phyloP scores from a whole-genome alignment of 169 alveolate genomes.

The Eimeria acervulina region DNA sequence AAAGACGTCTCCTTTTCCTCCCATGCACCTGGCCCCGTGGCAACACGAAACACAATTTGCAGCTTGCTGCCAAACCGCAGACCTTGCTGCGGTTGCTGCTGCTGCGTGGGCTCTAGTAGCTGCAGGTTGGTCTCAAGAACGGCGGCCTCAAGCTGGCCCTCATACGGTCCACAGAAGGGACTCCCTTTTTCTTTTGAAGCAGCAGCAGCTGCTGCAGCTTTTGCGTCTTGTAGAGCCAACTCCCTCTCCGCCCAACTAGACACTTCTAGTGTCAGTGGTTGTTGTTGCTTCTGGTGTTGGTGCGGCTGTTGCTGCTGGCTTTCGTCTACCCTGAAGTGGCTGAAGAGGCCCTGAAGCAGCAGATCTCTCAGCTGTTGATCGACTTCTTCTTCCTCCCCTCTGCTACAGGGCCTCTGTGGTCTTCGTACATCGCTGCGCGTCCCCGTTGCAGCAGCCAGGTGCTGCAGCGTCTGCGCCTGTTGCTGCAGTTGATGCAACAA shows the following conservation, averaged over 20 bases:
- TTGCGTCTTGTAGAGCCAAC: conserved; percentile 58
- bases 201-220: conserved; percentile 41
- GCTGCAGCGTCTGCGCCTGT: conserved; percentile 58
- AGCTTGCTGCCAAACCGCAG: conserved; percentile 61
- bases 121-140: conserved; percentile 28
- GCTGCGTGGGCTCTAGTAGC: conserved; percentile 43
- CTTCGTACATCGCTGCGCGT: neutral
- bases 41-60: conserved; percentile 67
- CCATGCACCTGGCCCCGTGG: conserved; percentile 73
- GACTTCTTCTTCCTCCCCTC: neutral
- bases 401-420: neutral
- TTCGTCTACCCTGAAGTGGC: neutral
- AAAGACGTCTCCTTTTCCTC: conserved; percentile 59
- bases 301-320: neutral
- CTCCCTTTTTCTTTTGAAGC: neutral
- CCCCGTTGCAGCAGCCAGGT: neutral
- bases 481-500: conserved; percentile 12
- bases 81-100: conserved; percentile 5
- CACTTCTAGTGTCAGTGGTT: neutral
- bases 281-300: neutral
- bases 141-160: conserved; percentile 67
- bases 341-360: conserved; percentile 36
- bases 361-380: conserved; percentile 21
- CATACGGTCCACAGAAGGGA: neutral
- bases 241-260: conserved; percentile 62